A percentile compares a stretch with the other conserved stretches of the same genome.
These are phyloP conservation scores for Lactarius tabidus DNA, from an alignment of 768 basidiomycete genomes.

Conservation along the genomic window DNA sequence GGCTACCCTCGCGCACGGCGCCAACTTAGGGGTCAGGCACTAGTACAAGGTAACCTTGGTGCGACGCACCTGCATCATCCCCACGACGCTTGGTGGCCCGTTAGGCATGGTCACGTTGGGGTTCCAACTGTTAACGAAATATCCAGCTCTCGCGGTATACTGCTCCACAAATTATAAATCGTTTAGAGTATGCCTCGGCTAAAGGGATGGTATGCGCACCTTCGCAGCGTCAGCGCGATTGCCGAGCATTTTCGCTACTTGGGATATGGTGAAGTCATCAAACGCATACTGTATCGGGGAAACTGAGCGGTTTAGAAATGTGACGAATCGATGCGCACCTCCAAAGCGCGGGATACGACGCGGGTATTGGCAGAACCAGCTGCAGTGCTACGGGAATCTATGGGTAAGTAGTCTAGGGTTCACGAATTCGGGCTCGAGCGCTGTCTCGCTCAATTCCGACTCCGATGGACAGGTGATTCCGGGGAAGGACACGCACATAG, in stretches of 20 bases:
- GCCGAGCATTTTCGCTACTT: slow-evolving; percentile 54
- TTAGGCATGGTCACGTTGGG: slow-evolving; percentile 50
- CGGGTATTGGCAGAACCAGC: slow-evolving; percentile 50
- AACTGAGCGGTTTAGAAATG: too few species aligned
- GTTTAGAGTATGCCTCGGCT: neutral
- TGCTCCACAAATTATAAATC: slow-evolving; percentile 25
- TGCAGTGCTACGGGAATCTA: slow-evolving; percentile 35
- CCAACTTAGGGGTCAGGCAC: neutral
- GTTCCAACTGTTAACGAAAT: slow-evolving; percentile 61
- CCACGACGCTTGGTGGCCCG: slow-evolving; percentile 39
- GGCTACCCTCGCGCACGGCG: slow-evolving; percentile 38
- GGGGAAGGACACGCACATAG: too few species aligned
- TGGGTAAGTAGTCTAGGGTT: slow-evolving; percentile 34
- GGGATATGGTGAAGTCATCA: slow-evolving; percentile 59
- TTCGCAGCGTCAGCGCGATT: slow-evolving; percentile 48
- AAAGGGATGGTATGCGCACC: slow-evolving; percentile 32
- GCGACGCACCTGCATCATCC: slow-evolving; percentile 54
- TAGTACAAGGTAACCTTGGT: neutral
- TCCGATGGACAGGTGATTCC: too few species aligned
- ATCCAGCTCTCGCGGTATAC: slow-evolving; percentile 52
- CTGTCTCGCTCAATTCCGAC: too few species aligned
- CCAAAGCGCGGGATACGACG: slow-evolving; percentile 58
- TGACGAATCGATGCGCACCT: slow-evolving; percentile 36
- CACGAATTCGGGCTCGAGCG: too few species aligned
- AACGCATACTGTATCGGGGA: slow-evolving; percentile 48